These are phyloP conservation scores for Magnaporthales sp. DNA, from an alignment of 2,329 filamentous ascomycete genomes.

Conservation along the genomic window DNA sequence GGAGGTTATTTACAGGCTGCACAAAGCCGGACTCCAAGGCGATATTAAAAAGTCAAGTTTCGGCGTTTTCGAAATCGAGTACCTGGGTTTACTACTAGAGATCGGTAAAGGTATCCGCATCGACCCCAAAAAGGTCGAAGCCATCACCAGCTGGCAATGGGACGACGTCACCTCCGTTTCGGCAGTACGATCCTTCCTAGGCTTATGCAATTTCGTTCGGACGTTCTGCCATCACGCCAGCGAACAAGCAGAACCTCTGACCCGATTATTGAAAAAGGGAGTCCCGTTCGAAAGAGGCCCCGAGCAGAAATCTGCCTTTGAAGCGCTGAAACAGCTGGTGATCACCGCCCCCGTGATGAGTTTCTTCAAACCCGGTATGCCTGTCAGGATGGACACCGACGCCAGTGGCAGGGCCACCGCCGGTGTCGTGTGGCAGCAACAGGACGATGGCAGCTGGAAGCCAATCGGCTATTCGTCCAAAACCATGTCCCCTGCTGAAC, in stretches of 20 bases:
- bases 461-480: not conserved
- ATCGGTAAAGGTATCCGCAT: not conserved
- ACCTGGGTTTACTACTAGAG: not conserved
- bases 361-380: not conserved
- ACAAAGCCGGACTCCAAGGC: too few relatives aligned
- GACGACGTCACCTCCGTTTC: not conserved
- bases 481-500: not conserved
- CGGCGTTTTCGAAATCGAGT: not conserved
- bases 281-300: not conserved
- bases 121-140: not conserved
- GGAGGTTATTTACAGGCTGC: not conserved
- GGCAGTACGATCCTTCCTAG: not conserved
- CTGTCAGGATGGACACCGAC: not conserved
- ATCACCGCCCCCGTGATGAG: not conserved
- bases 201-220: not conserved
- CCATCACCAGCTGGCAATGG: not conserved
- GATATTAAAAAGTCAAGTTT: not conserved
- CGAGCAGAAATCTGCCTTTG: not conserved
- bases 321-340: not conserved
- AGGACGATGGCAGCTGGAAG: not conserved
- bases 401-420: not conserved
- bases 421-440: not conserved
- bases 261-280: conserved; percentile 1
- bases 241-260: not conserved
- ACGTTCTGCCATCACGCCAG: not conserved